Evolutionary conservation across 176 grass and related monocot genomes (phyloP), one percentile per base, ranked within the genome.

Genomic region (Sorghum bicolor): DNA sequence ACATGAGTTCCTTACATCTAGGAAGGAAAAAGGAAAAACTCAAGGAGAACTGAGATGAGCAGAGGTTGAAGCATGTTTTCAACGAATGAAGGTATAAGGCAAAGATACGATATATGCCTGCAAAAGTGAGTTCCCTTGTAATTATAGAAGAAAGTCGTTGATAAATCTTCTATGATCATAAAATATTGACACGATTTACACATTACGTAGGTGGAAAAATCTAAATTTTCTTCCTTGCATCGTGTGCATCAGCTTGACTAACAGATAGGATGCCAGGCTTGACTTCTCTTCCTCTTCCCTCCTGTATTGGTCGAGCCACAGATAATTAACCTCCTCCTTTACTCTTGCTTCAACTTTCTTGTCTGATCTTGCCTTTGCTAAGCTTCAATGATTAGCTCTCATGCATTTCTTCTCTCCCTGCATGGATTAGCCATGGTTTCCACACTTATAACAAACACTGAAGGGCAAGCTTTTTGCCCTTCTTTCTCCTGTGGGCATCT

Each of bases 401-500:
- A n/a, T 41, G 37, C 0, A 14, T 41, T 41, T 40, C 67, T 69
- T 69, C 33, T 70, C 9, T 14, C 66, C 66, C 33, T 69, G 19
- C 66, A 69, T 38, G 66, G 19, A 69, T 69, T n/a, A 69, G 34
- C 34, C 66, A 69, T 69, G 19, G 19, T 4, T 69, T 69, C 66
- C 66, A n/a, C 17, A 69, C 33, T 69, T 69, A 19, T 69, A 38
- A 37, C 4, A n/a, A 69, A 38, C 34, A 69, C 66, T 69, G 66
- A 69, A 69, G 66, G 66, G 33, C 66, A 69, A 69, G 5, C 17
- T 4, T 37, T 20, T 11, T 77, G 82, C 24, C 40, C 34, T 33
- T 30, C 34, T 70, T 88, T 67, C 64, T 92, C 86, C 12, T 92
- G 90, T 22, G 86, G 82, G 71, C 75, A 47, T 29, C 19, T 26